Evolutionary conservation across 2,329 filamentous ascomycete genomes (phyloP).

Genomic region (Cercospora sp.): DNA sequence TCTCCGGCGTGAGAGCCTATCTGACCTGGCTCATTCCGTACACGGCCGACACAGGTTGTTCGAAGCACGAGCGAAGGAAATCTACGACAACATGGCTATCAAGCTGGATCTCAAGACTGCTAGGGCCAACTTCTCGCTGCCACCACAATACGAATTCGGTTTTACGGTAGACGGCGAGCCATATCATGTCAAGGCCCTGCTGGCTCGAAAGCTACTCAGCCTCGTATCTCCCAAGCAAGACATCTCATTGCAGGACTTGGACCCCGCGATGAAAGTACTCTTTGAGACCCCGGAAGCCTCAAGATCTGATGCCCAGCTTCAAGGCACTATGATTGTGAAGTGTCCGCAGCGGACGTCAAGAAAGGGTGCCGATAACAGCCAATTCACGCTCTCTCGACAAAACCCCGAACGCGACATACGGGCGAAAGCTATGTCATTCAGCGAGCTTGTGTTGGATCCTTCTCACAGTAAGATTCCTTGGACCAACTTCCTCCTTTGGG

Average conservation of each 20-base stretch:
- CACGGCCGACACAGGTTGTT: constrained; percentile 47
- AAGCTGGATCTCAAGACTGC: constrained; percentile 46
- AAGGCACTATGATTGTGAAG: neutral
- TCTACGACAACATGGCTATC: constrained; percentile 54
- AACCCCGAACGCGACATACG: neutral
- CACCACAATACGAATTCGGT: neutral
- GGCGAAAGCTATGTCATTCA: neutral
- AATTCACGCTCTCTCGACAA: neutral
- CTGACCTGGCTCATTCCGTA: constrained; percentile 54
- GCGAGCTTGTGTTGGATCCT: neutral
- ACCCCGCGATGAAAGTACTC: constrained; percentile 38
- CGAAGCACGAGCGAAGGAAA: constrained; percentile 46
- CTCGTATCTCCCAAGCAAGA: constrained; percentile 51
- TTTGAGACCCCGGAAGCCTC: constrained; percentile 6
- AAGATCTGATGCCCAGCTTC: neutral
- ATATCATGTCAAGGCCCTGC: constrained; percentile 40
- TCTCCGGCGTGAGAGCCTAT: constrained; percentile 64
- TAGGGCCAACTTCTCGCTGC: constrained; percentile 19
- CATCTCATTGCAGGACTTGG: constrained; percentile 47
- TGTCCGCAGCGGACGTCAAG: neutral
- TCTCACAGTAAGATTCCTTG: neutral
- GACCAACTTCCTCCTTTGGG: constrained; percentile 51
- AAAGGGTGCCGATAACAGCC: neutral
- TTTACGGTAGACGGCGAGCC: constrained; percentile 2
- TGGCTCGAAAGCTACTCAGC: constrained; percentile 52